Conservation (phyloP, 169 alveolate species). For the Plasmodium blacklocki region DNA sequence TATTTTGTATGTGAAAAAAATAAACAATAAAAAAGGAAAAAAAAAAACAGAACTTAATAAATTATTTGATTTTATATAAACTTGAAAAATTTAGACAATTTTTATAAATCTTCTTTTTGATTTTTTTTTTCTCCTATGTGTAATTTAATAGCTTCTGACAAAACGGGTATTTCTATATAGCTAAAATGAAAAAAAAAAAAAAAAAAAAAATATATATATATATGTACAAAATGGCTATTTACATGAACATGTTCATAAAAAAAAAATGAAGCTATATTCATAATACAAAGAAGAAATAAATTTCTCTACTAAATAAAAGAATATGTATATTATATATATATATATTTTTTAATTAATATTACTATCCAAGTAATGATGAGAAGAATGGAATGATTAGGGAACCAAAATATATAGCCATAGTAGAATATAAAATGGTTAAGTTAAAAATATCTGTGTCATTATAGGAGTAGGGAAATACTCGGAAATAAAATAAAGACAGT, state of each 20-base stretch:
- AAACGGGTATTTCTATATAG: conserved; percentile 71
- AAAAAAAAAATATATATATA: background rate
- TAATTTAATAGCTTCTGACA: conserved; percentile 69
- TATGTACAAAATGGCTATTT: background rate
- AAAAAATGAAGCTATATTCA: no score
- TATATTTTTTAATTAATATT: conserved; percentile 4
- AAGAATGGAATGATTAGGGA: conserved; percentile 54
- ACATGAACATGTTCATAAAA: background rate
- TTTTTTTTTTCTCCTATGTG: conserved; percentile 71
- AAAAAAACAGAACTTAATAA: background rate
- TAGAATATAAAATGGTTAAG: conserved; percentile 59
- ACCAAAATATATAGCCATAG: conserved; percentile 70
- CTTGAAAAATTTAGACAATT: background rate
- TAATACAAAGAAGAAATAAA: no score
- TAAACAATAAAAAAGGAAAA: background rate
- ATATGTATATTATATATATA: no score
- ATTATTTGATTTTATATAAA: background rate
- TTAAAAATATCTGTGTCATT: conserved; percentile 67
- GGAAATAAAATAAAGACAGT: conserved; percentile 66
- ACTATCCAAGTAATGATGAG: conserved; percentile 70
- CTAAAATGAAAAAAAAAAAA: conserved; percentile 18
- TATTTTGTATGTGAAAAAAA: background rate
- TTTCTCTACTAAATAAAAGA: background rate
- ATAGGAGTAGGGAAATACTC: conserved; percentile 70
- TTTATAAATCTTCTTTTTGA: conserved; percentile 8